Evolutionary conservation across 345 rosid genomes (phyloP).

Genomic region (Brassica carinata): DNA sequence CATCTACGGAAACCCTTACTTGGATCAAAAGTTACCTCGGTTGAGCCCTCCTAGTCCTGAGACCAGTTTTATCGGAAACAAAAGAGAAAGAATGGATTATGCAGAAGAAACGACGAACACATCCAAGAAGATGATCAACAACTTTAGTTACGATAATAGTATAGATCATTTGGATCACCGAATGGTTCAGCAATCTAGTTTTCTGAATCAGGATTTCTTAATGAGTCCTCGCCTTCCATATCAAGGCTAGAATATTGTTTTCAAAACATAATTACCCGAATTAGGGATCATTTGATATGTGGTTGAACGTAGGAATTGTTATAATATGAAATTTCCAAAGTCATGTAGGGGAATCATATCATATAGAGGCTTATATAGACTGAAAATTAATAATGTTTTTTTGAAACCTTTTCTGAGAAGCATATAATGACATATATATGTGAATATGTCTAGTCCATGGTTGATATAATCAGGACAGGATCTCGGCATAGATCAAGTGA

Average conservation of each 20-base stretch:
- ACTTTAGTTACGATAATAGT: constrained; percentile 53
- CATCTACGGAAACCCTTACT: constrained; percentile 34
- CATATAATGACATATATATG: neutral
- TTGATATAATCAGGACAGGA: too few relatives aligned
- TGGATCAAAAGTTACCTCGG: constrained; percentile 59
- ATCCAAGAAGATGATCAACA: constrained; percentile 51
- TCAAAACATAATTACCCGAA: constrained; percentile 18
- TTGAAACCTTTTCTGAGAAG: neutral
- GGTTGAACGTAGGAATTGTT: constrained; percentile 22
- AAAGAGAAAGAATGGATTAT: constrained; percentile 49
- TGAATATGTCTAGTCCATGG: neutral
- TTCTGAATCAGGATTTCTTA: constrained; percentile 53
- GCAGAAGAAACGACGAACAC: constrained; percentile 46
- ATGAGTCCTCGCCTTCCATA: constrained; percentile 60
- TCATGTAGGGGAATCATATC: constrained; percentile 23
- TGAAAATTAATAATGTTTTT: neutral
- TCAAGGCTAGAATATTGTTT: constrained; percentile 42
- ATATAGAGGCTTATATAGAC: neutral
- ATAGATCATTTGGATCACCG: constrained; percentile 43
- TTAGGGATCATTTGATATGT: constrained; percentile 23
- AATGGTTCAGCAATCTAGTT: constrained; percentile 32
- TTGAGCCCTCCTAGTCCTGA: constrained; percentile 47
- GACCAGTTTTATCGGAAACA: constrained; percentile 45
- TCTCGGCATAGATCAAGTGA: too few relatives aligned
- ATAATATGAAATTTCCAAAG: constrained; percentile 2